A percentile compares a stretch with the other conserved stretches of the same genome.
phyloP scores from a whole-genome alignment of 495 filamentous ascomycete genomes.

The Neurospora terricola region DNA sequence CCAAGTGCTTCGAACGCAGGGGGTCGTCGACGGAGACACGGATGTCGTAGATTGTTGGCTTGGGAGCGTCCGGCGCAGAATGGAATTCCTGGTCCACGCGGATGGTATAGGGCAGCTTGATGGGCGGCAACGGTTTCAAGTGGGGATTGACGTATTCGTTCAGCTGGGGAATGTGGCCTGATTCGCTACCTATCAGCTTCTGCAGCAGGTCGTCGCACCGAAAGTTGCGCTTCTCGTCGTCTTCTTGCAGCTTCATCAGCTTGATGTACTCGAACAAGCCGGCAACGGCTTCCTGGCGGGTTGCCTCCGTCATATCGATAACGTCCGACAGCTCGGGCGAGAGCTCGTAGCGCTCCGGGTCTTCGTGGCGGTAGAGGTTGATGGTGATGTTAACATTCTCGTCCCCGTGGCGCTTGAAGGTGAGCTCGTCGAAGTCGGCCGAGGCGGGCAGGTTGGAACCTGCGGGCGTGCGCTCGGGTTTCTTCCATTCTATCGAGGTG shows the following conservation, averaged over 20 bases:
- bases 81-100: constrained; percentile 84
- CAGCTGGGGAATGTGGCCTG: constrained; percentile 82
- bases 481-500: constrained; percentile 59
- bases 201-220: constrained; percentile 75
- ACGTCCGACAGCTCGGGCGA: constrained; percentile 69
- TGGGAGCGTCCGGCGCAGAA: constrained; percentile 28
- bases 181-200: constrained; percentile 65
- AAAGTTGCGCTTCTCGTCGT: constrained; percentile 85
- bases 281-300: constrained; percentile 73
- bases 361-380: constrained; percentile 76
- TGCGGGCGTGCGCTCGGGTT: constrained; percentile 48
- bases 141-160: constrained; percentile 65
- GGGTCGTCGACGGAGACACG: constrained; percentile 79
- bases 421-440: constrained; percentile 81
- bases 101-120: constrained; percentile 85
- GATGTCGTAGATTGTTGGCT: constrained; percentile 80
- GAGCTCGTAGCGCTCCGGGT: constrained; percentile 71
- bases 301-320: constrained; percentile 78
- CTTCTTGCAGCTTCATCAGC: constrained; percentile 75
- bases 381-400: constrained; percentile 88
- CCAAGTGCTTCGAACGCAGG: constrained; percentile 51
- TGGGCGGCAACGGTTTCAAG: constrained; percentile 67
- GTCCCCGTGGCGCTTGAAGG: constrained; percentile 84
- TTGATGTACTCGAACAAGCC: constrained; percentile 94
- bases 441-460: constrained; percentile 40